Conservation (phyloP, 345 rosid genomes). For the Carallia brachiata region DNA sequence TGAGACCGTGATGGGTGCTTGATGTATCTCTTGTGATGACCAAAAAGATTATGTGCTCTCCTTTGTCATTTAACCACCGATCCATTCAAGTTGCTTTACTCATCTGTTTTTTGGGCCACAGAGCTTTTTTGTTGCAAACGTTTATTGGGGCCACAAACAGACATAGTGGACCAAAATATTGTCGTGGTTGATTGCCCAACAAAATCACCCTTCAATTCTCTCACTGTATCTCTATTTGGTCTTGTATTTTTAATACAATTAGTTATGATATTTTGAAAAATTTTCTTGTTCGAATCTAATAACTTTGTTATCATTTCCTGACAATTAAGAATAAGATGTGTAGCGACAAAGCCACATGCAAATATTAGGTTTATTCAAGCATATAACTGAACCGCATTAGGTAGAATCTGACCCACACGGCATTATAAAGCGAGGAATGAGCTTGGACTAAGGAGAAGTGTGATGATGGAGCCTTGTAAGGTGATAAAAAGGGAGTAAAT, state of each 20-base stretch:
- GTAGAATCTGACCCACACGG: conserved; percentile 19
- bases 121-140: too few relatives aligned
- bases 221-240: conserved; percentile 8
- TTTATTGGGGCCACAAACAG: background rate
- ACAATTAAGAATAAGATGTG: too few relatives aligned
- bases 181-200: conserved; percentile 3
- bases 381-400: background rate
- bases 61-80: background rate
- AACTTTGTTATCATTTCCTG: too few relatives aligned
- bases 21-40: too few relatives aligned
- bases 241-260: too few relatives aligned
- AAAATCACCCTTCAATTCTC: conserved; percentile 22
- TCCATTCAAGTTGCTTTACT: background rate
- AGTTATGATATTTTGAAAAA: too few relatives aligned
- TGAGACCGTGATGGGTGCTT: too few relatives aligned
- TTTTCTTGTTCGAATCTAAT: too few relatives aligned
- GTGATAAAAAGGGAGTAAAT: conserved; percentile 3
- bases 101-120: too few relatives aligned
- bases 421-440: conserved; percentile 19
- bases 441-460: conserved; percentile 13
- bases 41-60: too few relatives aligned
- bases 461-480: conserved; percentile 28
- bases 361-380: too few relatives aligned
- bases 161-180: background rate
- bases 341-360: too few relatives aligned